phyloP scores from a whole-genome alignment of 441 rosid species.

The Gossypium schwendimanii region DNA sequence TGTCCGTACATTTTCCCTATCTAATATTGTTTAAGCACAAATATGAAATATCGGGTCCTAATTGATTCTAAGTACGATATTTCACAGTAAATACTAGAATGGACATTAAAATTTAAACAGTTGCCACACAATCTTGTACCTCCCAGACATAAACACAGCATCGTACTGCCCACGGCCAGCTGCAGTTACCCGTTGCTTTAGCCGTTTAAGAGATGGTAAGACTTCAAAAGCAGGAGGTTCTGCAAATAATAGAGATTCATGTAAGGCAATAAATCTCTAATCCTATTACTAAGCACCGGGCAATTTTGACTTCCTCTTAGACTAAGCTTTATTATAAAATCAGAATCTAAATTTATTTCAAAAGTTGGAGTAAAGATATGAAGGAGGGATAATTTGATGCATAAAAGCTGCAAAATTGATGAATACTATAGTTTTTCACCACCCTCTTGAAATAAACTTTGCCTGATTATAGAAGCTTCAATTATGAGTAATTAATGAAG shows the following conservation, averaged over 20 bases:
- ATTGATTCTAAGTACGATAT: background rate
- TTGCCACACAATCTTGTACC: conserved; percentile 36
- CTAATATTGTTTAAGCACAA: background rate
- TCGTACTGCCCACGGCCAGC: conserved; percentile 79
- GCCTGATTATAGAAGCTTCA: conserved; percentile 1
- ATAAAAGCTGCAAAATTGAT: background rate
- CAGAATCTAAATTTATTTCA: background rate
- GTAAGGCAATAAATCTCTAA: background rate
- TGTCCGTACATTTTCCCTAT: background rate
- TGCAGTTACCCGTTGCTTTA: conserved; percentile 69
- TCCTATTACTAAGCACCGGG: background rate
- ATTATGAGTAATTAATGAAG: background rate
- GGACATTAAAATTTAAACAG: conserved; percentile 9
- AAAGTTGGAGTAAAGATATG: background rate
- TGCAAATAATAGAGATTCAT: conserved; percentile 30
- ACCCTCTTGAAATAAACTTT: conserved; percentile 1
- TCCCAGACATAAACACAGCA: conserved; percentile 95
- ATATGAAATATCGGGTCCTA: background rate
- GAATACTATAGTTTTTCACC: background rate
- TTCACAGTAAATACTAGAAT: background rate
- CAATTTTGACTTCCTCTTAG: background rate
- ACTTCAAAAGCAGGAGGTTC: conserved; percentile 90
- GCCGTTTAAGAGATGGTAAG: conserved; percentile 72
- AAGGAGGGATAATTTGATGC: background rate
- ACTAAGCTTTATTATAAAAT: background rate